Percentiles rank a stretch among this genome's conserved stretches.
phyloP scores from a whole-genome alignment of 1,284 basidiomycete genomes.

The Papiliotrema flavescens region DNA sequence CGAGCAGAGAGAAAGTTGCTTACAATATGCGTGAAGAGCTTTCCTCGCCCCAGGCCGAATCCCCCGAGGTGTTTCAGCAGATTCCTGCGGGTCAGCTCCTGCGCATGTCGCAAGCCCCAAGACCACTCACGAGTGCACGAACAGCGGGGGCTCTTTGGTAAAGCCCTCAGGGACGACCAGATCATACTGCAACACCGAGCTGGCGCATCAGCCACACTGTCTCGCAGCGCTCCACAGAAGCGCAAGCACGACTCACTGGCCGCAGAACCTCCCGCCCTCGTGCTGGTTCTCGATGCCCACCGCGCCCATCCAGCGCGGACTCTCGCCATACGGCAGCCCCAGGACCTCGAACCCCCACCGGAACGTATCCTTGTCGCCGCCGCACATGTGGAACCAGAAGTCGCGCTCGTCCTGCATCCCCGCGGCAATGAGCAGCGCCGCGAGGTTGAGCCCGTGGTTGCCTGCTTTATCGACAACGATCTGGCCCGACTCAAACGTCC shows the following conservation, averaged over 20 bases:
- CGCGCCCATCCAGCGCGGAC: slow-evolving; percentile 49
- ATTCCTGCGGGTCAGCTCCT: slow-evolving; percentile 39
- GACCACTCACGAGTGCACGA: slow-evolving; percentile 36
- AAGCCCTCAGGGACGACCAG: slow-evolving; percentile 25
- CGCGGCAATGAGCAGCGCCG: slow-evolving; percentile 50
- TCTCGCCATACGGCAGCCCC: slow-evolving; percentile 41
- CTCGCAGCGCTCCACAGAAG: not conserved
- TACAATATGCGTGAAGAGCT: slow-evolving; percentile 43
- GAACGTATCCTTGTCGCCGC: slow-evolving; percentile 52
- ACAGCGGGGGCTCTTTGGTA: slow-evolving; percentile 29
- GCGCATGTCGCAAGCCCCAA: not conserved
- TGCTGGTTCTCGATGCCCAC: slow-evolving; percentile 37
- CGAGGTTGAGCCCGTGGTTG: slow-evolving; percentile 51
- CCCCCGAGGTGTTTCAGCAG: slow-evolving; percentile 50
- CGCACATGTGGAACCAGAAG: slow-evolving; percentile 52
- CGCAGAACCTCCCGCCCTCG: slow-evolving; percentile 48
- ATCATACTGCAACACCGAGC: slow-evolving; percentile 44
- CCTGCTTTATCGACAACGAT: slow-evolving; percentile 53
- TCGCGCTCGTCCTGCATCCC: slow-evolving; percentile 44
- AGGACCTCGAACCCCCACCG: slow-evolving; percentile 51
- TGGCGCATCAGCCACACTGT: slow-evolving; percentile 6
- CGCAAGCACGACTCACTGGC: slow-evolving; percentile 44
- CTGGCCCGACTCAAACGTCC: slow-evolving; percentile 49
- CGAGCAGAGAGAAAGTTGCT: slow-evolving; percentile 4
- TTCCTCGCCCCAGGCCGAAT: slow-evolving; percentile 20